These are phyloP conservation scores for Hansenula lynferdii DNA, from an alignment of 1,139 yeast species.

Conservation along the genomic window DNA sequence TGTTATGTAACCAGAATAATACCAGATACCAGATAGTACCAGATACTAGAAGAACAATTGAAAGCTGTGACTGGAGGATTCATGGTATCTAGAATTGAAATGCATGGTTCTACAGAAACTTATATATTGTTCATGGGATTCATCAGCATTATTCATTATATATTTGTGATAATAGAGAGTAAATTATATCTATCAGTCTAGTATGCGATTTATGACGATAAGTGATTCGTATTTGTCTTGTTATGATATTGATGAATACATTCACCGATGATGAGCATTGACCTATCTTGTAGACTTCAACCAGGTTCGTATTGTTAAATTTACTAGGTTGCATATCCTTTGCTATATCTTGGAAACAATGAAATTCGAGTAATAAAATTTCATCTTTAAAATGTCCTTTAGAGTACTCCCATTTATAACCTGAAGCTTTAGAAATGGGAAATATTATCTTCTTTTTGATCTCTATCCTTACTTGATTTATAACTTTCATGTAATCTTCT, in stretches of 20 bases:
- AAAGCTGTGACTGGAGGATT: too few species aligned
- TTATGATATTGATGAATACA: slow-evolving; percentile 16
- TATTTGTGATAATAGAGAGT: slow-evolving; percentile 14
- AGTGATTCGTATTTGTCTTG: slow-evolving; percentile 16
- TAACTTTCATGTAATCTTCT: slow-evolving; percentile 1
- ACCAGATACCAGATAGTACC: too few species aligned
- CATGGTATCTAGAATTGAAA: not conserved
- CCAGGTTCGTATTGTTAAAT: slow-evolving; percentile 7
- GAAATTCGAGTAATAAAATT: slow-evolving; percentile 16
- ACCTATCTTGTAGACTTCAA: slow-evolving; percentile 9
- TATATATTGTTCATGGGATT: too few species aligned
- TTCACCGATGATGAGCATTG: slow-evolving; percentile 15
- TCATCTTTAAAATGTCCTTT: slow-evolving; percentile 16
- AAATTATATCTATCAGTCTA: slow-evolving; percentile 17
- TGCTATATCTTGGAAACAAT: slow-evolving; percentile 18
- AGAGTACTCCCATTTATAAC: slow-evolving; percentile 20
- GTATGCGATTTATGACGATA: slow-evolving; percentile 18
- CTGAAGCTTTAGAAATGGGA: slow-evolving; percentile 17
- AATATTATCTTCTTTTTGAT: slow-evolving; percentile 13
- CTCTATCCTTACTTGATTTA: slow-evolving; percentile 16
- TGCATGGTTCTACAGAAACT: not conserved
- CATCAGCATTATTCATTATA: slow-evolving; percentile 9
- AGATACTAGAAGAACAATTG: too few species aligned
- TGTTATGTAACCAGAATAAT: not conserved
- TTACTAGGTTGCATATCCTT: slow-evolving; percentile 17